phyloP scores from a whole-genome alignment of 2,329 filamentous ascomycete species.

The Apiospora phragmitis region DNA sequence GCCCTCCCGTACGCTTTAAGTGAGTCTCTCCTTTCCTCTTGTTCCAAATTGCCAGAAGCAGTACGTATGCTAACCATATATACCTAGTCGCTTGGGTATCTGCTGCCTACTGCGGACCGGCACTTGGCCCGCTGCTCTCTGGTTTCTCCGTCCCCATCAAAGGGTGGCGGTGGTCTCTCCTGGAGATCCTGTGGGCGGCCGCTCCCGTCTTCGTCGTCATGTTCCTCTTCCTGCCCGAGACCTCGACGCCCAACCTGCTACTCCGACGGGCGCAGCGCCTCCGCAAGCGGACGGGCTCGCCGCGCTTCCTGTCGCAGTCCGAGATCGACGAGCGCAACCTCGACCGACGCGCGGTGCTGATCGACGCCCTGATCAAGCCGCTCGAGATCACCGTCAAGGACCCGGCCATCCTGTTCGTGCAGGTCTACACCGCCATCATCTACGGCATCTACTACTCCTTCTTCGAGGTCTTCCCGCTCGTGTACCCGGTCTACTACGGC shows the following conservation, averaged over 20 bases:
- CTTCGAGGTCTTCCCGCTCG: slow-evolving; percentile 57
- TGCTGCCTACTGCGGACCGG: slow-evolving; percentile 49
- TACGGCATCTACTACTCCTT: slow-evolving; percentile 51
- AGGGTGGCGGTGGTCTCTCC: slow-evolving; percentile 50
- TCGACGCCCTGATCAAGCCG: slow-evolving; percentile 42
- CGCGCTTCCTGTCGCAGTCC: slow-evolving; percentile 54
- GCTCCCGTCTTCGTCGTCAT: slow-evolving; percentile 44
- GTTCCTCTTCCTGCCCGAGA: slow-evolving; percentile 55
- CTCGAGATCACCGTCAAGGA: slow-evolving; percentile 45
- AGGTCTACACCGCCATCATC: slow-evolving; percentile 48
- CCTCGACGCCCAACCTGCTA: slow-evolving; percentile 52
- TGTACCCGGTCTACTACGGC: slow-evolving; percentile 49
- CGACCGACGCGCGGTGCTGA: slow-evolving; percentile 41
- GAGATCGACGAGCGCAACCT: slow-evolving; percentile 47
- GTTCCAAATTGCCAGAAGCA: neutral
- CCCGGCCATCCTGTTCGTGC: slow-evolving; percentile 50
- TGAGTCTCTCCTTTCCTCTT: neutral
- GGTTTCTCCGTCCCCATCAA: slow-evolving; percentile 45
- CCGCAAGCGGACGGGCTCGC: slow-evolving; percentile 32
- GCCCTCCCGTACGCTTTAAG: slow-evolving; percentile 52
- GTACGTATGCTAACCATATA: neutral
- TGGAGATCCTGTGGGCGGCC: slow-evolving; percentile 49
- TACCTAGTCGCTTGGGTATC: slow-evolving; percentile 57
- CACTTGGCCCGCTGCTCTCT: slow-evolving; percentile 48
- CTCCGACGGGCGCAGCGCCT: slow-evolving; percentile 52